These are phyloP conservation scores for Hypoxylon sp. DNA, from an alignment of 2,329 filamentous ascomycete genomes.

Conservation along the genomic window DNA sequence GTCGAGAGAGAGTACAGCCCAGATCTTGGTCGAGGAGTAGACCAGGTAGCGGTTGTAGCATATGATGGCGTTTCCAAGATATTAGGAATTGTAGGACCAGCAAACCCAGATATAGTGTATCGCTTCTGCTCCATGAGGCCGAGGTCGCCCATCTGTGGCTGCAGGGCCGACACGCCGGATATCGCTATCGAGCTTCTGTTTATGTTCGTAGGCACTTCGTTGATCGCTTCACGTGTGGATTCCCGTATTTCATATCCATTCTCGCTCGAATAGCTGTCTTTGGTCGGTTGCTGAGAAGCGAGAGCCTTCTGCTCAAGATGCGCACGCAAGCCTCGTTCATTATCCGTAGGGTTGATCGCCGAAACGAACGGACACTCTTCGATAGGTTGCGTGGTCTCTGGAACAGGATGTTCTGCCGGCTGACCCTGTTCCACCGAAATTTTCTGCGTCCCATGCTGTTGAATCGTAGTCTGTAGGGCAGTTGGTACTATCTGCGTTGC, in stretches of 20 bases:
- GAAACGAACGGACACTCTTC: slow-evolving; percentile 41
- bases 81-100: slow-evolving; percentile 8
- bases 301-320: slow-evolving; percentile 21
- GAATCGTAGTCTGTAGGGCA: slow-evolving; percentile 20
- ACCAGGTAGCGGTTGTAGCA: slow-evolving; percentile 7
- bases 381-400: slow-evolving; percentile 23
- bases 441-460: slow-evolving; percentile 32
- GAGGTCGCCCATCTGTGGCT: slow-evolving; percentile 42
- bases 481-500: slow-evolving; percentile 29
- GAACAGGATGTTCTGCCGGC: slow-evolving; percentile 5
- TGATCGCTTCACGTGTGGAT: slow-evolving; percentile 19
- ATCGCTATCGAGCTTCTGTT: slow-evolving; percentile 27
- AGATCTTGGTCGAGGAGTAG: slow-evolving; percentile 4
- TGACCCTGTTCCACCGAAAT: slow-evolving; percentile 29
- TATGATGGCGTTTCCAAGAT: slow-evolving; percentile 31
- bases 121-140: slow-evolving; percentile 31
- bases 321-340: not conserved
- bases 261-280: slow-evolving; percentile 4
- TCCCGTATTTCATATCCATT: slow-evolving; percentile 38
- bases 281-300: slow-evolving; percentile 12
- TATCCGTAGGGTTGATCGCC: not conserved
- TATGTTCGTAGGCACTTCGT: slow-evolving; percentile 11
- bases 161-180: slow-evolving; percentile 38
- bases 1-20: slow-evolving; percentile 23
- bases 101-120: slow-evolving; percentile 26